These are phyloP conservation scores for Phytophthora constricta DNA, from an alignment of 352 stramenopile species.

Conservation along the genomic window DNA sequence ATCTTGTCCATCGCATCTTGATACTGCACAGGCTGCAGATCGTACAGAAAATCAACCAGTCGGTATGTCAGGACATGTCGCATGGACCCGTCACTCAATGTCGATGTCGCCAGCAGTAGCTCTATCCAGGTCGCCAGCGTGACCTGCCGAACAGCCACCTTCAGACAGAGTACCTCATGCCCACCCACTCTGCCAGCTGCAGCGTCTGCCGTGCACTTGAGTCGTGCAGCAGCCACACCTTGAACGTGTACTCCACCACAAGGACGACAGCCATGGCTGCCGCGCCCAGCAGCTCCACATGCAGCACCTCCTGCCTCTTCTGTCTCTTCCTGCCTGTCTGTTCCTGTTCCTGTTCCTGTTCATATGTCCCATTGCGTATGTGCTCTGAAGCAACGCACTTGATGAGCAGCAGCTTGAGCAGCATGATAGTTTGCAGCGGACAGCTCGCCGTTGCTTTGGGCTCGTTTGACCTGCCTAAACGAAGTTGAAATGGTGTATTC, in stretches of 20 bases:
- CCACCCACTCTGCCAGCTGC: constrained; percentile 52
- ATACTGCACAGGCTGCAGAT: constrained; percentile 30
- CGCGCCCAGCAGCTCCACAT: constrained; percentile 46
- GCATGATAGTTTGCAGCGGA: constrained; percentile 27
- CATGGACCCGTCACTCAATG: constrained; percentile 21
- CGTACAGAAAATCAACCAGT: constrained; percentile 43
- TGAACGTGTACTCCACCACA: constrained; percentile 60
- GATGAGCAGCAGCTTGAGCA: constrained; percentile 23
- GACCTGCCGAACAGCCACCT: constrained; percentile 28
- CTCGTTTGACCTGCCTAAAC: constrained; percentile 1
- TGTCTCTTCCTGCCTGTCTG: constrained; percentile 12
- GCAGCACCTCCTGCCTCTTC: constrained; percentile 15
- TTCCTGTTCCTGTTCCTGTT: constrained; percentile 11
- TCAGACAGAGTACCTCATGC: constrained; percentile 41
- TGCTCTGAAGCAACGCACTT: constrained; percentile 19
- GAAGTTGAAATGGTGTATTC: constrained; percentile 16
- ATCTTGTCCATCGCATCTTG: constrained; percentile 40
- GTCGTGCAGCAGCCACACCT: constrained; percentile 37
- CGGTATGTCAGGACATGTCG: constrained; percentile 36
- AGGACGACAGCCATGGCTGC: constrained; percentile 41
- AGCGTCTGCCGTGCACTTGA: constrained; percentile 39
- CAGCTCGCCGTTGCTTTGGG: background rate
- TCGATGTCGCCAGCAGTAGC: constrained; percentile 34
- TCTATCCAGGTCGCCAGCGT: constrained; percentile 53
- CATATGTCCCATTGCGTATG: background rate